Base-by-base conservation (phyloP, 371 early-diverging fungal species). In the Parasitella parasitica region DNA sequence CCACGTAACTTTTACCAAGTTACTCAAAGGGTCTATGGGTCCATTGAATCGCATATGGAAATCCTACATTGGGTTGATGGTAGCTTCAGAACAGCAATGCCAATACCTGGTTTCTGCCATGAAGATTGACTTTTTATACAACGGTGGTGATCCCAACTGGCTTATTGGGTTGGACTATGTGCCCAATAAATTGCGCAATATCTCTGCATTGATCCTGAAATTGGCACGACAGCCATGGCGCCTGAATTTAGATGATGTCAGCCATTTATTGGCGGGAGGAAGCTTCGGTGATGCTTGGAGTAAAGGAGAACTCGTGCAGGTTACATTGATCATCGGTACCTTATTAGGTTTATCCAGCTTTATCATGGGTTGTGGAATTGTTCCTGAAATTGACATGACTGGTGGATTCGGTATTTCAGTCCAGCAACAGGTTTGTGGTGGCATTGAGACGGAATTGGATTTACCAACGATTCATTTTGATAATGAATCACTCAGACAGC, bases 161-260 rank as follows among this genome's bases (percentile, higher is more conserved):
- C 62, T 89, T 15, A 67, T 78, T 28, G 85, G 87, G 4, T 63
- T 86, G 11, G 72, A 76, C 16, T 69, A 73, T 61, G 76, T 75
- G 1, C 85, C 86, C 15, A 67, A 63, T 32, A 89, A 89, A 68
- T 68, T 89, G 15, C 75, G 76, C 8, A 77, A 72, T n/a, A 67
- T 89, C 8, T 75, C 81, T 4, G 55, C 64, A 8, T 52, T 88
- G 3, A 70, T 85, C 9, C 59, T 78, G 12, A 69, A 81, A 18
- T 49, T 89, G 62, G 81, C 89, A 11, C 75, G 85, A 35, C 87
- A 86, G 54, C 87, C 89, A 6, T 89, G 89, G 89, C 74, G 77
- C 16, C 57, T 88, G 28, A 69, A 67, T 22, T 63, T 67, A 15
- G 62, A 76, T 2, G 83, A 87, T 59, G 68, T 89, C 16, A 68